Conservation (phyloP, 805 yeast genomes). For the Kregervanrija delftensis region DNA sequence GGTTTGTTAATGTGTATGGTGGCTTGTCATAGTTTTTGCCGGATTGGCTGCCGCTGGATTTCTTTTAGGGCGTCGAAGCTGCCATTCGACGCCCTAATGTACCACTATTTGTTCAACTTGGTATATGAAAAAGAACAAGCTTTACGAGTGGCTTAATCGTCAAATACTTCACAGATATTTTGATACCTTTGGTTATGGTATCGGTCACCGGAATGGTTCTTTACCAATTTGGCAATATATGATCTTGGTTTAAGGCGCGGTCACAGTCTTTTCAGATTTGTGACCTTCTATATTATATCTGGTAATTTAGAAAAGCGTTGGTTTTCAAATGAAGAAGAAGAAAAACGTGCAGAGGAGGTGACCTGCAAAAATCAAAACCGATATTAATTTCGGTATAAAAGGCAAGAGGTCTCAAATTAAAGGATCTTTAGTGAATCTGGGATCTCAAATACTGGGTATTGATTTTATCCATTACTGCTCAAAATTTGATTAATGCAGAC, state of each 20-base stretch:
- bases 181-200: constrained; percentile 12
- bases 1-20: constrained; percentile 38
- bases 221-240: constrained; percentile 33
- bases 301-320: constrained; percentile 38
- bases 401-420: constrained; percentile 35
- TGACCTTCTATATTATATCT: constrained; percentile 26
- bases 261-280: constrained; percentile 2
- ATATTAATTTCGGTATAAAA: constrained; percentile 26
- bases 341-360: constrained; percentile 18
- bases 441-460: constrained; percentile 30
- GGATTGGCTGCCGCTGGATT: constrained; percentile 40
- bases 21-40: constrained; percentile 35
- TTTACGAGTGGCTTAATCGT: constrained; percentile 18
- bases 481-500: constrained; percentile 54
- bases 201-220: constrained; percentile 4
- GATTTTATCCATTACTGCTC: constrained; percentile 30
- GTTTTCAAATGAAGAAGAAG: constrained; percentile 37
- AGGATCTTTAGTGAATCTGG: constrained; percentile 35
- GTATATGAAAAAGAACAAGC: constrained; percentile 22
- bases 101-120: constrained; percentile 22
- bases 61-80: constrained; percentile 39
- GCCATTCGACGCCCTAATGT: constrained; percentile 24
- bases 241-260: constrained; percentile 25
- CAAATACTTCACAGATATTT: not conserved
- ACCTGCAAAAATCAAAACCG: constrained; percentile 35